A percentile compares a stretch with the other conserved stretches of the same genome.
Conservation (phyloP, 1,139 yeast genomes). For the Saccharomyces hybrid region DNA sequence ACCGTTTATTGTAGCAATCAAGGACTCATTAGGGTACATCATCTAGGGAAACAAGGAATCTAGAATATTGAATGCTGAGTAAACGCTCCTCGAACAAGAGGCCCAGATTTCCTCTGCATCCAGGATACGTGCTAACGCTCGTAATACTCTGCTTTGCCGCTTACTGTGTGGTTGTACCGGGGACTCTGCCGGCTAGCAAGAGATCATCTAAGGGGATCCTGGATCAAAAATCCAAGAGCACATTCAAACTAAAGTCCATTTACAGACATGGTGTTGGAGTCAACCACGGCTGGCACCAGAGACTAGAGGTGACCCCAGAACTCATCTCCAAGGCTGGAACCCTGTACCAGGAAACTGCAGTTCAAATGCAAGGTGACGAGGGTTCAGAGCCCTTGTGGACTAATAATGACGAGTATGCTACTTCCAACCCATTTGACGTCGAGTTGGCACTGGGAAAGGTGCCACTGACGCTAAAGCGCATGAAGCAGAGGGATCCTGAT, state of each 20-base stretch:
- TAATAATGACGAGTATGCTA: conserved; percentile 10
- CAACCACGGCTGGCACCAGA: conserved; percentile 10
- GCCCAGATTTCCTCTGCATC: background rate
- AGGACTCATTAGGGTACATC: background rate
- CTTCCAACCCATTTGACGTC: conserved; percentile 23
- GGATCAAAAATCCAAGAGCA: background rate
- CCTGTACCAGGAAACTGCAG: background rate
- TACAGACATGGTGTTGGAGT: conserved; percentile 19
- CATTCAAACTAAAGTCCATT: conserved; percentile 13
- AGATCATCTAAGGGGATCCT: background rate
- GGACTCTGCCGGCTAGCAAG: background rate
- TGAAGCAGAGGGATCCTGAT: conserved; percentile 54
- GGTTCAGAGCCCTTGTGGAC: conserved; percentile 22
- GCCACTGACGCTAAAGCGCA: conserved; percentile 36
- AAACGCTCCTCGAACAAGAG: background rate
- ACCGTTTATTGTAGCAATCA: background rate
- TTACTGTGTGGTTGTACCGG: background rate
- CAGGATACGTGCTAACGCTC: background rate
- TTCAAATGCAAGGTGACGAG: conserved; percentile 5
- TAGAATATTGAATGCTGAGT: background rate
- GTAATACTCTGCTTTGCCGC: background rate
- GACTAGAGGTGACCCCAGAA: background rate
- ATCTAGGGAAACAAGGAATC: background rate
- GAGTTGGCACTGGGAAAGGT: conserved; percentile 15
- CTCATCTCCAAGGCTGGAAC: background rate